phyloP scores from a whole-genome alignment of 257 asterid genomes.

The Nicotiana tabacum region DNA sequence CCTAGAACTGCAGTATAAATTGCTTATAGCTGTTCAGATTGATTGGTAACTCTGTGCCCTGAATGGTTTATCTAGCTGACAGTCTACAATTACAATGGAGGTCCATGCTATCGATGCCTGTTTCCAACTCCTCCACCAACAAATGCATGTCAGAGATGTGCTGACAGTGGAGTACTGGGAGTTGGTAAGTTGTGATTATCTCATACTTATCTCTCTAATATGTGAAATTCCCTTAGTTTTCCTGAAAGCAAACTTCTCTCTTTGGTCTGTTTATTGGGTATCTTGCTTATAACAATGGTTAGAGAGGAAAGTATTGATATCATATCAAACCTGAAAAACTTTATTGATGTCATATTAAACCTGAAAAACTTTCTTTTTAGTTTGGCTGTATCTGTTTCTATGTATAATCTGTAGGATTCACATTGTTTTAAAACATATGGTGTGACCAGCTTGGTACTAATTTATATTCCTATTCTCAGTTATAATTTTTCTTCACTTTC shows the following conservation, averaged over 20 bases:
- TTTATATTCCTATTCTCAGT: neutral
- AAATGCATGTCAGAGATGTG: constrained; percentile 90
- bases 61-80: constrained; percentile 56
- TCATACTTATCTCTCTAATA: neutral
- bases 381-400: neutral
- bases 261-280: neutral
- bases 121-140: constrained; percentile 98
- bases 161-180: constrained; percentile 97
- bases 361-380: neutral
- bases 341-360: neutral
- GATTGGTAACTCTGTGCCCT: neutral
- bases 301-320: neutral
- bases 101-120: constrained; percentile 93
- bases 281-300: neutral
- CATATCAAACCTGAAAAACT: neutral
- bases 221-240: neutral
- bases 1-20: neutral
- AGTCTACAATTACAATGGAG: constrained; percentile 80
- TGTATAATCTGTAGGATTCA: neutral
- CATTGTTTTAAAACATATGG: neutral
- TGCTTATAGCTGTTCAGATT: neutral
- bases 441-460: neutral
- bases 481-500: constrained; percentile 11
- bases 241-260: neutral
- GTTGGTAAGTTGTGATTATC: constrained; percentile 52